Evolutionary conservation across 441 rosid species (phyloP).

Genomic region (Arabidopsis hybrid): DNA sequence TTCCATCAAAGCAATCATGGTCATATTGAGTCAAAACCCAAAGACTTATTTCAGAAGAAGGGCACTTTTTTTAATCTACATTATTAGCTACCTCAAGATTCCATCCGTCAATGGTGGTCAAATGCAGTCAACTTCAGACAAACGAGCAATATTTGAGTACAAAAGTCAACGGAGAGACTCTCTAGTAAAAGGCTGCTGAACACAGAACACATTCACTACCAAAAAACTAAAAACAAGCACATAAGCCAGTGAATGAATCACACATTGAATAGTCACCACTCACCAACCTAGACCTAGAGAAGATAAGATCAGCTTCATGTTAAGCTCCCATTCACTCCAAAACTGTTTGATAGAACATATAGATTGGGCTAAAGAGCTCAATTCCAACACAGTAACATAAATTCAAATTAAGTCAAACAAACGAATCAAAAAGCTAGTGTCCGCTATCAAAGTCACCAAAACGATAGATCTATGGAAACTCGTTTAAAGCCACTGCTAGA

Average conservation of each 20-base stretch:
- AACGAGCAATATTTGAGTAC: constrained; percentile 3
- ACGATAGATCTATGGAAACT: constrained; percentile 37
- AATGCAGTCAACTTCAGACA: constrained; percentile 22
- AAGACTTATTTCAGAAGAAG: background rate
- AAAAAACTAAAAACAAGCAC: constrained; percentile 3
- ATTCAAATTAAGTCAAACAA: background rate
- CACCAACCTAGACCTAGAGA: background rate
- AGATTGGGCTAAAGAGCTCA: constrained; percentile 11
- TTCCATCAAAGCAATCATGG: constrained; percentile 18
- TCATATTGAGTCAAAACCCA: constrained; percentile 19
- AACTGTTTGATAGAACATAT: background rate
- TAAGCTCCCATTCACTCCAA: background rate
- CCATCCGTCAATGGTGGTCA: constrained; percentile 29
- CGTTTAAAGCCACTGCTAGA: background rate
- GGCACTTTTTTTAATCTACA: constrained; percentile 17
- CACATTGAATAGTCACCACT: background rate
- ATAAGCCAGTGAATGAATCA: constrained; percentile 21
- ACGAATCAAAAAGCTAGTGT: constrained; percentile 24
- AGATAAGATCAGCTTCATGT: background rate
- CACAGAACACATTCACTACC: constrained; percentile 7
- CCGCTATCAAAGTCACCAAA: background rate
- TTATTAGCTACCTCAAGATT: constrained; percentile 8
- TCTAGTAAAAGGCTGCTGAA: constrained; percentile 13
- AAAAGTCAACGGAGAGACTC: constrained; percentile 37
- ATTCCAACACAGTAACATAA: constrained; percentile 7